Base-by-base conservation (phyloP, 2,329 filamentous ascomycete species). In the Aureobasidium vineae region DNA sequence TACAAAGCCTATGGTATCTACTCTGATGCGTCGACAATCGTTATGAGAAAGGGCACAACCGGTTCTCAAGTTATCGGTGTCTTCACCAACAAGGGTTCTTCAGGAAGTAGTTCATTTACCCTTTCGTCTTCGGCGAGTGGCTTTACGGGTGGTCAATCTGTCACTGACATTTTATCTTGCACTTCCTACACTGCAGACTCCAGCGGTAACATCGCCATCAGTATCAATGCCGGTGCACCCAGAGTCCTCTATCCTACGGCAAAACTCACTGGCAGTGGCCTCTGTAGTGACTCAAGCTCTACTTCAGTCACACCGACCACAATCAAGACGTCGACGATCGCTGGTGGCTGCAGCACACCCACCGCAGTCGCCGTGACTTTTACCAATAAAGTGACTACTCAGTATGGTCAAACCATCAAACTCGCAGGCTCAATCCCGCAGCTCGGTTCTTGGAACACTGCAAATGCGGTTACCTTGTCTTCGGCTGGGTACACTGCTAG, bases 381-480 rank as follows among this genome's bases (percentile, higher is more conserved):
- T 76, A 79, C 84, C 49, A 85, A 83, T 66, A 71, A 79, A 1
- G 84, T 82, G n/a, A 79, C 77, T 1, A 91, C 88, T 0, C 73
- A 72, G 2, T 84, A 74, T 41, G 88, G 88, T 2, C 81, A 91
- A 74, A 86, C 81, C 5, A 81, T 91, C 73, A 89, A 88, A 75
- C 75, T 92, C 11, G 79, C 83, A 0, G 89, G 89, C 26, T 85
- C 81, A 66, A 80, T 82, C 57, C 71, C 80, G 1, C 78, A 82
- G 28, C 82, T 91, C 10, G 88, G 88, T 10, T 65, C 53, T 19
- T 91, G 89, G 88, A 78, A 85, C 67, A 78, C 84, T 0, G 66
- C 40, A 23, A 68, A 65, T 26, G 88, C 85, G 0, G 71, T 89
- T 2, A 71, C 83, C 0, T 79, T 91, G 26, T 83, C 80, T 52